Base-by-base conservation (phyloP, 2,329 filamentous ascomycete species). In the Septoria petroselini region DNA sequence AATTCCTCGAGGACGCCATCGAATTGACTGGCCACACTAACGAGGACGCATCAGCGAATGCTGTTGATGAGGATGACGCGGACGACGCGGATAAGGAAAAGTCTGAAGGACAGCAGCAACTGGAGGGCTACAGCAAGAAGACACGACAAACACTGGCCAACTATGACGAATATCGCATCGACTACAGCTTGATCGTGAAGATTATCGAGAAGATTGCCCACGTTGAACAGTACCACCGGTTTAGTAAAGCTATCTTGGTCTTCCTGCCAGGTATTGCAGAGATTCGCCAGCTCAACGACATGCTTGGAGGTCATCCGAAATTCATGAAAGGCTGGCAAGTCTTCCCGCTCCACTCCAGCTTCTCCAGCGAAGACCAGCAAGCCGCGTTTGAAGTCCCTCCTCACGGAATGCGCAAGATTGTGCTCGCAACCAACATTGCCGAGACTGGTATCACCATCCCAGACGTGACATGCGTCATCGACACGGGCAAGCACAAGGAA, bases 381-480 rank as follows among this genome's bases (percentile, higher is more conserved):
- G 84, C 86, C 27, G 93, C 93, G 0, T 98, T 98, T 66, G 74
- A 88, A 4, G 72, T 95, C 0, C 93, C 93, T 4, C 89, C 91
- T 1, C 78, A 77, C 2, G 91, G 91, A 0, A 77, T 83, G 49
- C 81, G 91, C 55, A 98, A 98, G 72, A 93, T 98, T 57, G 91
- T 98, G 1, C 79, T 98, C 47, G 91, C 93, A 1, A 98, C 93
- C 11, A 98, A 98, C 65, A 98, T 98, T 67, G 93, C 93, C 3
- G 93, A 98, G 69, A 98, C 93, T 0, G 93, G 93, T 73, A 95
- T 98, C 65, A 98, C 93, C 0, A 98, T 98, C 58, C 93, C 93
- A 1, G 93, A 98, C 66, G 88, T 98, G 23, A 97, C 93, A 0
- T 95, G 91, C 61, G 93, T 98, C 38, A 86, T 98, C 51, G 93